Evolutionary conservation across 371 early-diverging fungal species (phyloP).

Genomic region (Vairimorpha necatrix): DNA sequence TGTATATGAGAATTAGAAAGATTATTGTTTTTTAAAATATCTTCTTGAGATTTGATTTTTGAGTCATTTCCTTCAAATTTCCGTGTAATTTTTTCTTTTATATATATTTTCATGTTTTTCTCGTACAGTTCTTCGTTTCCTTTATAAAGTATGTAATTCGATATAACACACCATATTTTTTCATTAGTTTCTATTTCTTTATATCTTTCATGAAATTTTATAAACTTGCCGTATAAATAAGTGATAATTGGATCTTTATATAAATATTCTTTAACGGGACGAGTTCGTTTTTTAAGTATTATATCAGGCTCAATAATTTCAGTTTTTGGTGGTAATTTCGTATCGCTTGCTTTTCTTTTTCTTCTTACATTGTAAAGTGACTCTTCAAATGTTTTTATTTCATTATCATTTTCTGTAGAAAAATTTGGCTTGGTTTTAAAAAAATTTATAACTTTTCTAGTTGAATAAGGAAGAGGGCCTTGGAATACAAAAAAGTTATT

Average conservation of each 20-base stretch:
- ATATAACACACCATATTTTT: background rate
- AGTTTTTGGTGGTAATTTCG: background rate
- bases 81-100: background rate
- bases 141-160: background rate
- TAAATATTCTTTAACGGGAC: background rate
- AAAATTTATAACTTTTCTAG: constrained; percentile 43
- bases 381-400: background rate
- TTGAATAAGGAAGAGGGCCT: constrained; percentile 37
- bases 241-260: background rate
- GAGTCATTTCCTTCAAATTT: background rate
- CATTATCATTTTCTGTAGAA: background rate
- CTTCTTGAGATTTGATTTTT: background rate
- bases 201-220: background rate
- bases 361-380: background rate
- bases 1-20: background rate
- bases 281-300: background rate
- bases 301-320: background rate
- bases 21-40: background rate
- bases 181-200: background rate
- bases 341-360: background rate
- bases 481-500: constrained; percentile 61
- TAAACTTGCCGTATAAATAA: background rate
- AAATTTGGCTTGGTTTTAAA: constrained; percentile 16
- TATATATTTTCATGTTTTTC: background rate
- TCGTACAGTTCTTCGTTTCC: background rate